Evolutionary conservation across 257 asterid genomes (phyloP), one percentile per base, ranked within the genome.

Genomic region (Nicotiana tomentosiformis): DNA sequence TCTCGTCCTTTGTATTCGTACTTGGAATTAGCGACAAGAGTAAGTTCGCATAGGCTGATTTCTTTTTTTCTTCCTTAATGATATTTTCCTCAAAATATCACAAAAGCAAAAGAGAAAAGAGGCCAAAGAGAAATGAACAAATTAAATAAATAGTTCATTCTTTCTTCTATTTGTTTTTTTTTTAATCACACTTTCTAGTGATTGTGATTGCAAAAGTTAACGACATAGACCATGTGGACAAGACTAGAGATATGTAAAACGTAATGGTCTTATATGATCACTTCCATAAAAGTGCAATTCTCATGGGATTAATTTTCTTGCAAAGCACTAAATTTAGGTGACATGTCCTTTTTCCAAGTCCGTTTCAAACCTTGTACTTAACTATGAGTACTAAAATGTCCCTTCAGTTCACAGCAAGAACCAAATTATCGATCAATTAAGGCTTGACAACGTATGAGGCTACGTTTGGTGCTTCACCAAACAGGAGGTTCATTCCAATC

Each of bases 401-500:
- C 53, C 80, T 74, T 26, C 80, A 74, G 5, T 74, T 74, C 62
- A 74, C 80, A 74, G 43, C 43, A 46, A 74, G 39, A 74, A 74
- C 49, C 80, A 49, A 74, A 26, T 15, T 53, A 4, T 11, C 62
- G 2, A 49, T 6, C 26, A 49, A 74, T 74, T 49, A 23, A 14
- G 62, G 0, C 29, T 58, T 58, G 18, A n/a, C 65, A 58, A 72
- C 5, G 14, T 14, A 74, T 26, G 15, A 49, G 20, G 3, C 8
- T 15, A 23, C 18, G 43, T 49, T 74, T 49, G 16, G 43, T 72
- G 79, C 39, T 74, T 74, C 74, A 66, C 14, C 74, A 32, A 65
- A 15, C 74, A 65, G 10, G 39, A 35, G 37, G 43, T 14, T 37
- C 37, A 5, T 29, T 14, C 20, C 1, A 66, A 6, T 66, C 62